A percentile compares a stretch with the other conserved stretches of the same genome.
phyloP scores from a whole-genome alignment of 306 rosid species.

The Trifolium subterraneum region DNA sequence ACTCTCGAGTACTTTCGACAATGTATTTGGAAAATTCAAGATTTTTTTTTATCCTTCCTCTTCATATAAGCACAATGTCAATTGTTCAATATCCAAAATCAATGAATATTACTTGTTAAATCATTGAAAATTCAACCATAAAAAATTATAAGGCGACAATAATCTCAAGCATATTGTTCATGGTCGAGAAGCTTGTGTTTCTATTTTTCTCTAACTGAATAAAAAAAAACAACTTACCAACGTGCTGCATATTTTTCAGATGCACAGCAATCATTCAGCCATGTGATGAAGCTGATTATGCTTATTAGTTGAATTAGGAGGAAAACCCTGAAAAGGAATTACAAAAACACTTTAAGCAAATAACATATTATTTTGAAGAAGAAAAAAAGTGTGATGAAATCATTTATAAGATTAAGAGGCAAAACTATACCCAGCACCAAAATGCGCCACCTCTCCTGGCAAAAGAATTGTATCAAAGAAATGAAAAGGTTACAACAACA shows the following conservation, averaged over 20 bases:
- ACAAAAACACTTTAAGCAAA: conserved; percentile 29
- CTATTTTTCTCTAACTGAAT: conserved; percentile 23
- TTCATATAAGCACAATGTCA: conserved; percentile 2
- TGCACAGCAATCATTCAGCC: conserved; percentile 79
- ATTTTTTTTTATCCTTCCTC: conserved; percentile 2
- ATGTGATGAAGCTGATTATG: conserved; percentile 88
- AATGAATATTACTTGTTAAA: conserved; percentile 7
- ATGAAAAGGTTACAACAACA: conserved; percentile 26
- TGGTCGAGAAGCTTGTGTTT: conserved; percentile 22
- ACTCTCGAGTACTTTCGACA: neutral
- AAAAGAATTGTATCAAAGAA: conserved; percentile 39
- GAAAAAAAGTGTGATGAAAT: conserved; percentile 27
- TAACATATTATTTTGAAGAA: neutral
- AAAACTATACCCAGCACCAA: conserved; percentile 92
- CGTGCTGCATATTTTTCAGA: conserved; percentile 71
- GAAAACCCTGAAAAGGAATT: conserved; percentile 73
- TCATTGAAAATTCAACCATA: neutral
- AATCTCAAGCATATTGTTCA: conserved; percentile 31
- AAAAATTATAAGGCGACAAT: conserved; percentile 3
- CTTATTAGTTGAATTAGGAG: conserved; percentile 94
- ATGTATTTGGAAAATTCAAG: conserved; percentile 10
- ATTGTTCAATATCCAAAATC: conserved; percentile 17
- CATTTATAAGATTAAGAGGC: conserved; percentile 17
- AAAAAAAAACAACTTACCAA: conserved; percentile 67
- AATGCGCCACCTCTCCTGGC: conserved; percentile 91